A percentile compares a stretch with the other conserved stretches of the same genome.
These are phyloP conservation scores for Apiospora arundinis DNA, from an alignment of 2,329 filamentous ascomycete genomes.

Conservation along the genomic window DNA sequence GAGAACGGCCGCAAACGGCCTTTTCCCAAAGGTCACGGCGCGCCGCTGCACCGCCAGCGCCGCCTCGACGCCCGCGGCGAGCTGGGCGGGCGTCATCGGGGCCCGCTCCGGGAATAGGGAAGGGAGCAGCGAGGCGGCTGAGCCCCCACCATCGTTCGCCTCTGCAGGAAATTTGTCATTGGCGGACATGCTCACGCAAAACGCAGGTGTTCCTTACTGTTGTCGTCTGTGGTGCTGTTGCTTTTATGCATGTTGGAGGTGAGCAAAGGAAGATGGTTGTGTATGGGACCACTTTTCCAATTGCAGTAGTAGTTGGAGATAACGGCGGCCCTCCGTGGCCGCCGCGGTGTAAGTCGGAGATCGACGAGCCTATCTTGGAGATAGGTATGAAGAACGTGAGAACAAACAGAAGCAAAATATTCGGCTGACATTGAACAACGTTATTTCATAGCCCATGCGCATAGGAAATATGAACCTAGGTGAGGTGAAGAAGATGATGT, in stretches of 20 bases:
- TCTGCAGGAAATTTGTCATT: neutral
- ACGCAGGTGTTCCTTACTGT: neutral
- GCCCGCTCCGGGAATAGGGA: conserved; percentile 44
- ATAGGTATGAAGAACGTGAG: neutral
- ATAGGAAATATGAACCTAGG: too few species aligned
- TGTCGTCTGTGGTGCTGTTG: neutral
- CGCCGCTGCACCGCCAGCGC: conserved; percentile 50
- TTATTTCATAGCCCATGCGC: too few species aligned
- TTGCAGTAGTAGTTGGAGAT: neutral
- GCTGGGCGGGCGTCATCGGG: conserved; percentile 45
- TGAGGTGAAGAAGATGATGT: too few species aligned
- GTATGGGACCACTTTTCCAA: neutral
- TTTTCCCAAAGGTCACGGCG: conserved; percentile 51
- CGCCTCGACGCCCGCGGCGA: conserved; percentile 45
- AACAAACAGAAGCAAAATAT: too few species aligned
- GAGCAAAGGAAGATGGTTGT: neutral
- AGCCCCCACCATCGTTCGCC: neutral
- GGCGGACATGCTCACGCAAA: neutral
- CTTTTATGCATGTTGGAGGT: neutral
- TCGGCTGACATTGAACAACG: too few species aligned
- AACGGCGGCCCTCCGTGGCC: neutral
- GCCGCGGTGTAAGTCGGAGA: neutral
- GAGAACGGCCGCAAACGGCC: conserved; percentile 56
- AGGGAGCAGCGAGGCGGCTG: conserved; percentile 28
- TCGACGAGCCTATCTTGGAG: neutral